Evolutionary conservation across 371 early-diverging fungal genomes (phyloP).

Genomic region (Cladochytrium tenue): DNA sequence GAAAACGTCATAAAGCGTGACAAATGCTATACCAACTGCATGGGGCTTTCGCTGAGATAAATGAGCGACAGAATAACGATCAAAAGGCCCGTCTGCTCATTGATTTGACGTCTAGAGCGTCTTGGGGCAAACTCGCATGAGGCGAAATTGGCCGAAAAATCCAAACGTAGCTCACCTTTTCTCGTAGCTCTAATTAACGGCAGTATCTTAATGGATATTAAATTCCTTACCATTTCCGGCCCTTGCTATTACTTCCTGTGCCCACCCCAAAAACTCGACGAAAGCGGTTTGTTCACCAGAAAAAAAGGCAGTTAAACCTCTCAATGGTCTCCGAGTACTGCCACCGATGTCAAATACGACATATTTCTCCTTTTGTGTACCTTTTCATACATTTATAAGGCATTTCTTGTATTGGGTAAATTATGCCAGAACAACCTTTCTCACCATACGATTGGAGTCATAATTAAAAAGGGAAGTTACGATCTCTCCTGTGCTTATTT

Average conservation of each 20-base stretch:
- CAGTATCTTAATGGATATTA: too few relatives aligned
- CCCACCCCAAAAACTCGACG: constrained; percentile 64
- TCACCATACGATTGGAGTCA: constrained; percentile 30
- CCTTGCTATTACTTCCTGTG: too few relatives aligned
- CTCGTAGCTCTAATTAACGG: not conserved
- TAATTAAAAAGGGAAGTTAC: too few relatives aligned
- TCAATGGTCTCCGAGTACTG: constrained; percentile 25
- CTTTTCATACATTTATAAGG: constrained; percentile 53
- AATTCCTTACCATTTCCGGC: too few relatives aligned
- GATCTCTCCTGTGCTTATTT: too few relatives aligned
- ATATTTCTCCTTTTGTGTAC: constrained; percentile 18
- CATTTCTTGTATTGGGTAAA: constrained; percentile 56
- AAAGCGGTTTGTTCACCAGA: constrained; percentile 52
- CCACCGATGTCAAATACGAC: not conserved
- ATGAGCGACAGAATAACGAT: not conserved
- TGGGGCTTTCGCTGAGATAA: not conserved
- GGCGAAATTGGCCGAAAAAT: not conserved
- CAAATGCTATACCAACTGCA: not conserved
- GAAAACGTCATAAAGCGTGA: not conserved
- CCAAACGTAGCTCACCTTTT: not conserved
- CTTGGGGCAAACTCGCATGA: not conserved
- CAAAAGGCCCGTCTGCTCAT: not conserved
- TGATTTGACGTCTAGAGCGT: not conserved
- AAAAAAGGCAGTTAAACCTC: constrained; percentile 43
- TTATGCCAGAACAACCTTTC: constrained; percentile 61